Conservation (phyloP, 108 stramenopile genomes). For the Cyclotella choctawhatcheeana region DNA sequence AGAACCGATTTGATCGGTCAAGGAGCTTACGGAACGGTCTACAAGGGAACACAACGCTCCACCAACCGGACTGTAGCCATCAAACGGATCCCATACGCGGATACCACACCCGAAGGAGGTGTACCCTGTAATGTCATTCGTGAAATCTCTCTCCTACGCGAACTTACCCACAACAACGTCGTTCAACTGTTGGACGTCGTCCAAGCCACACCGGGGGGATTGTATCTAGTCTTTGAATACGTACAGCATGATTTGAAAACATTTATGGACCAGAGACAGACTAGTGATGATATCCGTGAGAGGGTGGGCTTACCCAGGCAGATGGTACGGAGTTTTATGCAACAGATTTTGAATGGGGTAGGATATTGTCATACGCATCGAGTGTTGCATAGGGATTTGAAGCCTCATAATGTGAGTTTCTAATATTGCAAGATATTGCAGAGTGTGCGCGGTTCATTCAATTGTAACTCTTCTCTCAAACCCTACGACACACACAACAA, state of each 20-base stretch:
- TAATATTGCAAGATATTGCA: not conserved
- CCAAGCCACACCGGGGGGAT: conserved; percentile 77
- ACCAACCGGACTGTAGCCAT: conserved; percentile 86
- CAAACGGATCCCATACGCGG: conserved; percentile 89
- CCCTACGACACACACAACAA: not conserved
- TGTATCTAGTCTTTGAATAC: conserved; percentile 91
- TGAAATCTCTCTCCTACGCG: conserved; percentile 85
- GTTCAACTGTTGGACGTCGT: conserved; percentile 81
- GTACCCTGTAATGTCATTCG: conserved; percentile 92
- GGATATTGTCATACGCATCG: conserved; percentile 89
- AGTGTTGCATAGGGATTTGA: conserved; percentile 92
- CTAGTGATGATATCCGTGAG: conserved; percentile 72
- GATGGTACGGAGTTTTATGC: conserved; percentile 77
- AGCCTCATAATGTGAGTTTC: conserved; percentile 86
- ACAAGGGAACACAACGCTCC: conserved; percentile 90
- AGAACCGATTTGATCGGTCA: conserved; percentile 98
- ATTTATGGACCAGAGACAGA: conserved; percentile 80
- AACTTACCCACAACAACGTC: conserved; percentile 87
- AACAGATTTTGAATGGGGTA: conserved; percentile 86
- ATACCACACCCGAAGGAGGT: conserved; percentile 86
- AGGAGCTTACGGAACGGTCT: conserved; percentile 99
- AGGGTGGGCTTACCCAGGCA: conserved; percentile 70
- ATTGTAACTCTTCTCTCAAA: conserved; percentile 18
- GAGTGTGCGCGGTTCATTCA: too few species aligned
- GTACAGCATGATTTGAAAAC: conserved; percentile 86